phyloP scores from a whole-genome alignment of 306 rosid genomes.

The Begonia peltatifolia region DNA sequence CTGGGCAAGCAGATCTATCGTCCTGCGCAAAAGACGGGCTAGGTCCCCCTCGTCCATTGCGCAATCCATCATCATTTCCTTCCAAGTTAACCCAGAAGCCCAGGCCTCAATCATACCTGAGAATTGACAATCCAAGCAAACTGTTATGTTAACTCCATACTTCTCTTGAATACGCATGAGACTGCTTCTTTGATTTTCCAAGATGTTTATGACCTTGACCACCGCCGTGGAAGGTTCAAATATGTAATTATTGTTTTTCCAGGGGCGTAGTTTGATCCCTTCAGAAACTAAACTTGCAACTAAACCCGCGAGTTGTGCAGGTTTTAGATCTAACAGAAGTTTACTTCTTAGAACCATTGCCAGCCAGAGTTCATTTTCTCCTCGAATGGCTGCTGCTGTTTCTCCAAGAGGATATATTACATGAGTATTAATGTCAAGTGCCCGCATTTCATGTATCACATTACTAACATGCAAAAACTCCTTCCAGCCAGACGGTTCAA shows the following conservation, averaged over 20 bases:
- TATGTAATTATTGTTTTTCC: conserved; percentile 57
- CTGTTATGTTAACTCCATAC: conserved; percentile 50
- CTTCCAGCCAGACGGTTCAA: conserved; percentile 99
- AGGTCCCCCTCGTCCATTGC: conserved; percentile 98
- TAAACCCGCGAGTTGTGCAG: conserved; percentile 79
- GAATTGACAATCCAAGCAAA: conserved; percentile 78
- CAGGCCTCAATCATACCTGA: conserved; percentile 98
- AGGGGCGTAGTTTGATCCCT: conserved; percentile 84
- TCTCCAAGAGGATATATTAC: conserved; percentile 78
- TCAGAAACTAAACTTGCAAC: conserved; percentile 72
- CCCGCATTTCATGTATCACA: conserved; percentile 77
- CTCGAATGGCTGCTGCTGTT: conserved; percentile 88
- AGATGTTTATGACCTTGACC: conserved; percentile 21
- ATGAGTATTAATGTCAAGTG: conserved; percentile 59
- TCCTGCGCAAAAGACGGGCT: conserved; percentile 81
- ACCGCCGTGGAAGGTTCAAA: conserved; percentile 62
- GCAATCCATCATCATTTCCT: conserved; percentile 94
- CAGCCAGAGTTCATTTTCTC: conserved; percentile 96
- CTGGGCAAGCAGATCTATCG: conserved; percentile 78
- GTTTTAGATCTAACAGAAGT: conserved; percentile 51
- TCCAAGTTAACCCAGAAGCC: conserved; percentile 97
- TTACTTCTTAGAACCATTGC: conserved; percentile 87
- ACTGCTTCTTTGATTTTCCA: conserved; percentile 54
- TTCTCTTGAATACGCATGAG: conserved; percentile 57
- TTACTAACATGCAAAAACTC: conserved; percentile 89